Percentiles rank a stretch among this genome's conserved stretches.
Conservation (phyloP, 2,329 filamentous ascomycete species). For the Aspergillus calidoustus region DNA sequence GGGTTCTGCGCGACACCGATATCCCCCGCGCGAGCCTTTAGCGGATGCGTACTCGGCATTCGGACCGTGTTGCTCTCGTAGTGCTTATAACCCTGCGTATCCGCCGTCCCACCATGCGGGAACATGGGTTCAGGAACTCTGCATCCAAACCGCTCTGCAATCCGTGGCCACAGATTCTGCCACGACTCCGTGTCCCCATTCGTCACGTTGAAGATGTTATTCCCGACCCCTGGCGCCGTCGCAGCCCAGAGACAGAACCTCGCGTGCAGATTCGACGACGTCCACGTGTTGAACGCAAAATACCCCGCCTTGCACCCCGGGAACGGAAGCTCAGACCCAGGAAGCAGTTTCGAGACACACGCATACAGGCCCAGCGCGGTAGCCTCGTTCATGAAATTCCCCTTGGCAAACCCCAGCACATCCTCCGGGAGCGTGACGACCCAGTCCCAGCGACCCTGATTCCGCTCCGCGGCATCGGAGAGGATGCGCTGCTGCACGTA, state of each 20-base stretch:
- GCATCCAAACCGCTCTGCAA: conserved; percentile 42
- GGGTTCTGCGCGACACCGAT: conserved; percentile 27
- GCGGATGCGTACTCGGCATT: conserved; percentile 28
- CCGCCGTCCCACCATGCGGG: conserved; percentile 20
- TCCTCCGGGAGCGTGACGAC: conserved; percentile 52
- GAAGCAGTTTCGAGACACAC: conserved; percentile 35
- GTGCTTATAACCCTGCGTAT: conserved; percentile 12
- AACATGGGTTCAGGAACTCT: conserved; percentile 33
- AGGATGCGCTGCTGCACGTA: conserved; percentile 56
- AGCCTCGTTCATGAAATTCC: conserved; percentile 50
- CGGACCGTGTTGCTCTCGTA: conserved; percentile 20
- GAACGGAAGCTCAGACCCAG: conserved; percentile 34
- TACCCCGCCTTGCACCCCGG: conserved; percentile 41
- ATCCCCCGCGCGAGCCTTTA: conserved; percentile 25
- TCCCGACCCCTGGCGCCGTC: conserved; percentile 32
- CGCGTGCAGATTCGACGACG: conserved; percentile 40
- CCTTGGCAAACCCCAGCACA: conserved; percentile 49
- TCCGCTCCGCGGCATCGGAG: conserved; percentile 29
- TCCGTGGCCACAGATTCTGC: conserved; percentile 48
- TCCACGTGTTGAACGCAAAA: conserved; percentile 40
- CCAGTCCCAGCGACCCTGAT: conserved; percentile 44
- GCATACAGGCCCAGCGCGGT: conserved; percentile 49
- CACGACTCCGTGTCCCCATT: conserved; percentile 47
- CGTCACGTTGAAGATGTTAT: conserved; percentile 49
- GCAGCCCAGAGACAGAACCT: conserved; percentile 45